A percentile compares a stretch with the other conserved stretches of the same genome.
These are phyloP conservation scores for Xylariaceae sp. DNA, from an alignment of 2,329 filamentous ascomycete genomes.

Conservation along the genomic window DNA sequence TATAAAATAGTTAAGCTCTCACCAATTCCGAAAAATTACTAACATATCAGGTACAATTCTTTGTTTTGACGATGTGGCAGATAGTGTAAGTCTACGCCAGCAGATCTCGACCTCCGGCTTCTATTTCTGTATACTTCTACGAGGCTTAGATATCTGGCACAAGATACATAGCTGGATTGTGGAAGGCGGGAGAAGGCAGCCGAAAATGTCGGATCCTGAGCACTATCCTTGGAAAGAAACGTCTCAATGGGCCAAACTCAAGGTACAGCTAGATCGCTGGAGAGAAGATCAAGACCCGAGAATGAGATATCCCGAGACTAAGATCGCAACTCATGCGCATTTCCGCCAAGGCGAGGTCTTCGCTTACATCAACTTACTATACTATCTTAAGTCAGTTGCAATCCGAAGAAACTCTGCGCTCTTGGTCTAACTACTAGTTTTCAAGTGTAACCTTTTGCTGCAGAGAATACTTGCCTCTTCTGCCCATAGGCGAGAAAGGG, in stretches of 20 bases:
- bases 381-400: slow-evolving; percentile 14
- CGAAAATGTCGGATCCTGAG: slow-evolving; percentile 13
- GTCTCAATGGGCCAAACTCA: slow-evolving; percentile 13
- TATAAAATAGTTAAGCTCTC: background rate
- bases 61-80: slow-evolving; percentile 8
- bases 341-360: slow-evolving; percentile 16
- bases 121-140: slow-evolving; percentile 13
- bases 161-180: slow-evolving; percentile 18
- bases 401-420: background rate
- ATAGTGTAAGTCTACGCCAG: slow-evolving; percentile 2
- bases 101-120: slow-evolving; percentile 8
- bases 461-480: slow-evolving; percentile 13
- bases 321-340: slow-evolving; percentile 12
- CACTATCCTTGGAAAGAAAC: slow-evolving; percentile 15
- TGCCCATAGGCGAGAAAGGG: slow-evolving; percentile 12
- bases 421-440: background rate
- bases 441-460: slow-evolving; percentile 9
- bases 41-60: too few species aligned
- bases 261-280: slow-evolving; percentile 9
- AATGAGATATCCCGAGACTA: slow-evolving; percentile 14
- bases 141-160: slow-evolving; percentile 17
- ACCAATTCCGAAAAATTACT: background rate
- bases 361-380: slow-evolving; percentile 16
- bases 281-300: slow-evolving; percentile 15
- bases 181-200: slow-evolving; percentile 12